Evolutionary conservation across 108 stramenopile genomes (phyloP), one percentile per base, ranked within the genome.

Genomic region (Skeletonema menzelii): DNA sequence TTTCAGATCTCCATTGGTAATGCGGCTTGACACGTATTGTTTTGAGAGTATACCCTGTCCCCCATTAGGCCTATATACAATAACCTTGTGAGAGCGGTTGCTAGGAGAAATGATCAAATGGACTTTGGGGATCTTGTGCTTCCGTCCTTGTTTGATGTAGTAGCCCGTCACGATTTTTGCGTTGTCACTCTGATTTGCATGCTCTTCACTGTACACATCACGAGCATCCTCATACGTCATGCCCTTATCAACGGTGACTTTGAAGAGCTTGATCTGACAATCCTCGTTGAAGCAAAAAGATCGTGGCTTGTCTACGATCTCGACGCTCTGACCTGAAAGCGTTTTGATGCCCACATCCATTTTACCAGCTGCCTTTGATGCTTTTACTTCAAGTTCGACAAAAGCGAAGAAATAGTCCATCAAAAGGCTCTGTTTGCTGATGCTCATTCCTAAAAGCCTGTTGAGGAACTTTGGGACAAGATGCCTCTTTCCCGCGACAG

Each of bases 391-490:
- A 27, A 30, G 11, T 27, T 67, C 56, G 13, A 67, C 17, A 14
- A 22, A 27, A 4, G 20, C 3, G 56, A 40, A 12, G 4, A 67
- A 67, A 47, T 67, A 67, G 19, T 58, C 15, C 19, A 20, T 67
- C 67, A 67, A 20, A n/a, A 26, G 67, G 3, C 17, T 26, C 27
- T 67, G 67, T 55, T 67, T 34, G 4, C 2, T 20, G 10, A 67
- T 8, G 13, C 12, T 3, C 55, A 67, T 8, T 12, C 67, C 67
- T 4, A 67, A 12, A 22, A 55, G 11, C 27, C 67, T 40, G 14
- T 67, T 67, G 56, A 67, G 67, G 26, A 67, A 67, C 26, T 27
- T 56, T 4, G 67, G n/a, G 13, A 67, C 63, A 13, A 46, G 5
- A 31, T 15, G 8, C 22, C 27, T 27, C 27, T 67, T 20, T 17